Percentiles rank a stretch among this genome's conserved stretches.
Evolutionary conservation across 495 filamentous ascomycete species (phyloP).

Genomic region (Podospora sp.): DNA sequence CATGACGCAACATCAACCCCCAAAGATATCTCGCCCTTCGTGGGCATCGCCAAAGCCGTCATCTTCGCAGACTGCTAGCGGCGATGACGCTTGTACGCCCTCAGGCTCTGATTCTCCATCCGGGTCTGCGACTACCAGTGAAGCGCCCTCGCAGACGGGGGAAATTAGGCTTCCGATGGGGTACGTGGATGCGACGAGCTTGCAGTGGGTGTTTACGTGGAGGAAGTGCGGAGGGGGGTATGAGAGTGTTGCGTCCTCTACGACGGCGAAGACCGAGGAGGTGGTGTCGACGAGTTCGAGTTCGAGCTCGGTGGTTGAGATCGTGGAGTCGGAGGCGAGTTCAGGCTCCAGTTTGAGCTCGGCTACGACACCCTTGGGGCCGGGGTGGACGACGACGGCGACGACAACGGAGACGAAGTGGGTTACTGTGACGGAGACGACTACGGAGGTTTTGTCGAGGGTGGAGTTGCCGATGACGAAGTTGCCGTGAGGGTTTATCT

Average conservation of each 20-base stretch:
- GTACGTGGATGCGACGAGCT: background rate
- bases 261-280: background rate
- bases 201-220: conserved; percentile 4
- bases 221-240: background rate
- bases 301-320: background rate
- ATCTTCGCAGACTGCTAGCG: background rate
- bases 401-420: background rate
- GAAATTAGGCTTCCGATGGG: background rate
- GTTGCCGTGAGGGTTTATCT: background rate
- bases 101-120: background rate
- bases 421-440: background rate
- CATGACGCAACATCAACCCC: background rate
- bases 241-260: background rate
- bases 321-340: background rate
- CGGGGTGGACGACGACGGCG: background rate
- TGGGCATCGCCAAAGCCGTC: background rate
- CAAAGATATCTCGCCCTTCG: background rate
- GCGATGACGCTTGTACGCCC: background rate
- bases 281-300: background rate
- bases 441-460: background rate
- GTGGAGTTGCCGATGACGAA: background rate
- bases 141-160: background rate
- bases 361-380: background rate
- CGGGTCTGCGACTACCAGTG: background rate
- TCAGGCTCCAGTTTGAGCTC: background rate